phyloP scores from a whole-genome alignment of 2,329 filamentous ascomycete species.

The Alternaria panax region DNA sequence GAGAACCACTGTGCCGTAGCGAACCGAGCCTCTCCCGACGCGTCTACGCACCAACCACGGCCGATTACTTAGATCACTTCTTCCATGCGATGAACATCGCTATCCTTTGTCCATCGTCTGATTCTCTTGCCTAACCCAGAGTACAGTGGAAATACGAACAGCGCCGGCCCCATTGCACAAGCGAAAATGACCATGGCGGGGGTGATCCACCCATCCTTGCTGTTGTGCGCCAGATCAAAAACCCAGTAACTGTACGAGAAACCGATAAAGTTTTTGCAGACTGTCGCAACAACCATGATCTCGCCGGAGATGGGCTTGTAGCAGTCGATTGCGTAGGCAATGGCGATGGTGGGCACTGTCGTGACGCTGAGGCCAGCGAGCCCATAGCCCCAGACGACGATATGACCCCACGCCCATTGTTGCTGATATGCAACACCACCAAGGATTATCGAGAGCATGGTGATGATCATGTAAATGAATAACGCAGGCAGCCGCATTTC shows the following conservation, averaged over 20 bases:
- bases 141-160: conserved; percentile 53
- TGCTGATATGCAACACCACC: conserved; percentile 59
- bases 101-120: conserved; percentile 47
- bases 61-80: conserved; percentile 13
- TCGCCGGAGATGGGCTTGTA: conserved; percentile 58
- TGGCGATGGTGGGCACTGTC: conserved; percentile 53
- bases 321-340: conserved; percentile 57
- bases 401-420: conserved; percentile 59
- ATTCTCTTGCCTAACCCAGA: conserved; percentile 53
- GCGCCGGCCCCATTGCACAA: conserved; percentile 49
- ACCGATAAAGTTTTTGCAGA: conserved; percentile 56
- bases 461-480: conserved; percentile 59
- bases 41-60: neutral
- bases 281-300: conserved; percentile 56
- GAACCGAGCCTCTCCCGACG: neutral
- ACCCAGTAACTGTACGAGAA: conserved; percentile 55
- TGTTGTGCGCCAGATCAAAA: conserved; percentile 47
- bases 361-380: conserved; percentile 53
- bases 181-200: conserved; percentile 57
- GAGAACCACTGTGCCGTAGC: too few relatives aligned
- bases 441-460: conserved; percentile 57
- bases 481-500: conserved; percentile 62
- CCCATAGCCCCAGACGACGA: conserved; percentile 59
- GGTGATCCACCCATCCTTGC: conserved; percentile 49
- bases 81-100: conserved; percentile 27